Base-by-base conservation (phyloP, 2,329 filamentous ascomycete species). In the Aspergillus sp. region DNA sequence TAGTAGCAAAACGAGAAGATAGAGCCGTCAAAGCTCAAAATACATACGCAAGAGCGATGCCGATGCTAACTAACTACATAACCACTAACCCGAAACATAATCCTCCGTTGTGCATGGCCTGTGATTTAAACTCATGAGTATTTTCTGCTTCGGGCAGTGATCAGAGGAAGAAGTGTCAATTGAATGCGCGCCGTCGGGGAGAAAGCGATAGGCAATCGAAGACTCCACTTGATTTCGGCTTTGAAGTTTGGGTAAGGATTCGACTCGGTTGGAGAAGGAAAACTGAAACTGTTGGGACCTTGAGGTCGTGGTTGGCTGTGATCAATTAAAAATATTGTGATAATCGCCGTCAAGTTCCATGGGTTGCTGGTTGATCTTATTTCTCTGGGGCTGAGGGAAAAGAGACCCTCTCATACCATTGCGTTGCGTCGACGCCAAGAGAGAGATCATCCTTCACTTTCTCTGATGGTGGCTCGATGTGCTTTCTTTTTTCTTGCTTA, bases 141-240 rank as follows among this genome's bases (percentile, higher is more conserved):
- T 52, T 57, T 43, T 47, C 49, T 52, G 26, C 40, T 54, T 57
- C 29, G 35, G 51, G 54, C 50, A 57, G 43, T 43, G 54, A 57
- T 57, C 52, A 39, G 48, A 51, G 42, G 40, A 33, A 43, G 44
- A 42, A 39, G 43, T 50, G 45, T 45, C 46, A 50, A 44, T 38
- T 50, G 40, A 33, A 41, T 36, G 40, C 45, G 43, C 42, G 36
- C 39, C 37, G 32, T 50, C 40, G 44, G 43, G 35, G 39, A 48
- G 40, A 49, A 48, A 27, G 27, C 13, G 13, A 36, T 11, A 13
- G 26, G 8, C 7, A 38, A 38, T 8, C 5, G 27, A 9, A 30
- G 19, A 19, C 19, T 19, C 7, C 36, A 28, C 31, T 44, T 40
- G 39, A 41, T 37, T 36, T 32, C 28, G 33, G 27, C 34, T 34